Percentiles rank a stretch among this genome's conserved stretches.
Conservation (phyloP, 371 early-diverging fungal genomes). For the Syncephalis fuscata region DNA sequence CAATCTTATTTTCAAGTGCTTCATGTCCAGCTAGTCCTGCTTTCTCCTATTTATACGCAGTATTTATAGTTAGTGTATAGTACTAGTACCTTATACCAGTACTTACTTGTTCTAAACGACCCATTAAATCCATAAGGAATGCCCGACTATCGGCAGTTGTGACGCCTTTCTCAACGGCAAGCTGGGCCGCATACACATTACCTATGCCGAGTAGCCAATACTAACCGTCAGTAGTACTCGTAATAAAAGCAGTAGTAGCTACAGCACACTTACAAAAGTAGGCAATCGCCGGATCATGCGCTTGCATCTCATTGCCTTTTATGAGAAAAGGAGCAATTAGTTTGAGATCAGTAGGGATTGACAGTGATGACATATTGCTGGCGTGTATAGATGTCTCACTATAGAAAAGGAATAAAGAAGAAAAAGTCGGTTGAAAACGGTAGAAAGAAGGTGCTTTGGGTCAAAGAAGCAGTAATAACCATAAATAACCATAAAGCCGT, state of each 20-base stretch:
- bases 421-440: no score
- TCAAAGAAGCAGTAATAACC: no score
- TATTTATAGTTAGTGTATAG: not conserved
- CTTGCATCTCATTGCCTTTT: constrained; percentile 55
- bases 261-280: constrained; percentile 62
- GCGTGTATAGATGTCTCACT: not conserved
- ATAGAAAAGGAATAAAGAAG: no score
- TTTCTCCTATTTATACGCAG: constrained; percentile 35
- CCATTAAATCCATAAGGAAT: constrained; percentile 50
- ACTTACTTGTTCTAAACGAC: constrained; percentile 57
- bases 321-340: constrained; percentile 62
- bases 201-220: constrained; percentile 21
- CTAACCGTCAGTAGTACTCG: no score
- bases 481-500: no score
- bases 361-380: constrained; percentile 8
- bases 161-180: constrained; percentile 46
- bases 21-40: constrained; percentile 36
- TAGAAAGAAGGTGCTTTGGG: no score
- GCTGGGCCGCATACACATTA: constrained; percentile 74
- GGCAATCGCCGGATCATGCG: constrained; percentile 67
- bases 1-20: constrained; percentile 57
- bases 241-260: no score
- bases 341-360: constrained; percentile 58
- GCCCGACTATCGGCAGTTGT: constrained; percentile 34
- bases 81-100: not conserved